Percentiles rank a stretch among this genome's conserved stretches.
Conservation (phyloP, 345 rosid species). For the Stellera chamaejasme region DNA sequence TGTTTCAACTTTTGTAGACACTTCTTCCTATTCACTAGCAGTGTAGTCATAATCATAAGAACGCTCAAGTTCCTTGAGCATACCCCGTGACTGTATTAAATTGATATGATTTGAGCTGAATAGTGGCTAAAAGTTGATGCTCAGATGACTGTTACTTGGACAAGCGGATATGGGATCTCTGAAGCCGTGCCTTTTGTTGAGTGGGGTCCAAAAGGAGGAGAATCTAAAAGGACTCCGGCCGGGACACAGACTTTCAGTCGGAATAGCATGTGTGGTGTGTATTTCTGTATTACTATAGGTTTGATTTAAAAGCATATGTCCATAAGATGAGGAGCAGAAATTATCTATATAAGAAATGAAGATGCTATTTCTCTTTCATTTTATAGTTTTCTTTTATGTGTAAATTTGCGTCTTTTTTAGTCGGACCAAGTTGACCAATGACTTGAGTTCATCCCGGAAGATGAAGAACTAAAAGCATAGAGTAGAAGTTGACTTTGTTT, state of each 20-base stretch:
- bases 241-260: conserved; percentile 50
- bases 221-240: conserved; percentile 36
- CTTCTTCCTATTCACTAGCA: not conserved
- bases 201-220: conserved; percentile 50
- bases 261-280: conserved; percentile 52
- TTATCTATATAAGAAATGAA: too few species aligned
- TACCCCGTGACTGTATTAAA: not conserved
- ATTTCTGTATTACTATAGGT: not conserved
- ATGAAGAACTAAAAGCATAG: too few species aligned
- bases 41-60: not conserved
- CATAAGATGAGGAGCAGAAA: too few species aligned
- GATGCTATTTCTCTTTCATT: too few species aligned
- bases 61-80: not conserved
- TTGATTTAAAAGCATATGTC: too few species aligned
- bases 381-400: too few species aligned
- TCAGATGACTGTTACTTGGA: conserved; percentile 82
- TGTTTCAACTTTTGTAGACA: not conserved
- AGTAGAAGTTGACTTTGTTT: too few species aligned
- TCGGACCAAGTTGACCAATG: too few species aligned
- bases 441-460: too few species aligned
- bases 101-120: not conserved
- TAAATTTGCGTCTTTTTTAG: too few species aligned
- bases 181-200: conserved; percentile 58
- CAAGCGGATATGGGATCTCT: conserved; percentile 56
- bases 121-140: conserved; percentile 3